Percentiles rank a stretch among this genome's conserved stretches.
These are phyloP conservation scores for Picea glauca DNA, from an alignment of 75 land plant species.

Conservation along the genomic window DNA sequence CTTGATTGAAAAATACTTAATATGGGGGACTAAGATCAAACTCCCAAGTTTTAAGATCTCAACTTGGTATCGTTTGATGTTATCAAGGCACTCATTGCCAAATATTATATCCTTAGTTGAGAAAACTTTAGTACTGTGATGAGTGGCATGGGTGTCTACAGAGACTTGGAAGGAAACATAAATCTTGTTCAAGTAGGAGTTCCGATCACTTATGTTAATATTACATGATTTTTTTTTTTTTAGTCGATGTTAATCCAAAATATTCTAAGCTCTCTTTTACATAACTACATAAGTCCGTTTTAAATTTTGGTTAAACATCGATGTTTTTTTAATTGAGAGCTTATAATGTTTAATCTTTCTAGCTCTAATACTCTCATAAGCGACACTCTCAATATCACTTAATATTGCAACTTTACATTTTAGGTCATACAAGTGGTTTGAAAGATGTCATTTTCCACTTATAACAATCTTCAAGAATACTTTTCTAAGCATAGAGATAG, in stretches of 20 bases:
- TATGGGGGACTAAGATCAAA: background rate
- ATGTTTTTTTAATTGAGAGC: background rate
- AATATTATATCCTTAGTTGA: background rate
- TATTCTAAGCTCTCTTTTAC: background rate
- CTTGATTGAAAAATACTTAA: background rate
- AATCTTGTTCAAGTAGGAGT: background rate
- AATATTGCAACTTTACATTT: background rate
- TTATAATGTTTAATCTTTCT: background rate
- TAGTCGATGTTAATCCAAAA: background rate
- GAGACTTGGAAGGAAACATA: background rate
- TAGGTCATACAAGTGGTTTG: background rate
- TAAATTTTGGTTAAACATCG: background rate
- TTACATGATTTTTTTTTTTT: background rate
- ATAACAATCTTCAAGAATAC: background rate
- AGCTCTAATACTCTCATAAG: background rate
- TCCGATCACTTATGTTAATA: background rate
- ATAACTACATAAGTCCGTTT: background rate
- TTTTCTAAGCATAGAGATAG: background rate
- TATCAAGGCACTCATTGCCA: background rate
- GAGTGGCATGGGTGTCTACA: no score
- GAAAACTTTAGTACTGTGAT: background rate
- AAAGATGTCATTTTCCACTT: background rate
- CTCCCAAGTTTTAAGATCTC: background rate
- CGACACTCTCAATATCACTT: background rate
- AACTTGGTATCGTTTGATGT: background rate